A percentile compares a stretch with the other conserved stretches of the same genome.
Evolutionary conservation across 169 alveolate species (phyloP).

Genomic region (Babesia bovis): DNA sequence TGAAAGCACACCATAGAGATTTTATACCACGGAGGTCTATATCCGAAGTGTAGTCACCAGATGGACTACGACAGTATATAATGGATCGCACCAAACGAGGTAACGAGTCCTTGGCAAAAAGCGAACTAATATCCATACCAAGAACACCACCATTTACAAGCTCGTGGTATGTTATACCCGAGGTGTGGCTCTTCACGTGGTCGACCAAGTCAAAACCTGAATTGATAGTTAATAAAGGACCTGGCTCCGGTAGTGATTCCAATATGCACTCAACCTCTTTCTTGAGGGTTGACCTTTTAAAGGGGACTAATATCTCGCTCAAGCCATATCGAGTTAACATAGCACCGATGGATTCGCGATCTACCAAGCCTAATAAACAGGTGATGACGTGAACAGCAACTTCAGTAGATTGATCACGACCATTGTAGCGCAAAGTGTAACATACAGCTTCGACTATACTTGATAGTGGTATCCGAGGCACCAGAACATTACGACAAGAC

Average conservation of each 20-base stretch:
- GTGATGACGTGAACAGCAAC: constrained; percentile 19
- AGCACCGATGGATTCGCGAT: neutral
- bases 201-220: constrained; percentile 6
- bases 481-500: neutral
- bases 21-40: neutral
- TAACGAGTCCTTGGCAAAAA: neutral
- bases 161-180: neutral
- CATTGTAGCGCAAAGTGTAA: constrained; percentile 24
- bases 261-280: constrained; percentile 8
- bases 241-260: constrained; percentile 2
- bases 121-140: neutral
- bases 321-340: constrained; percentile 3
- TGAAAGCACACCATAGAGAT: constrained; percentile 15
- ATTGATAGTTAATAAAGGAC: neutral
- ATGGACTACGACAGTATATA: neutral
- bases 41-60: neutral
- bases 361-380: constrained; percentile 12
- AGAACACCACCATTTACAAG: neutral
- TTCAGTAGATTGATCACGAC: constrained; percentile 10
- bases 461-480: neutral
- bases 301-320: neutral
- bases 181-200: neutral
- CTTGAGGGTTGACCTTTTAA: neutral
- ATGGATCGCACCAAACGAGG: neutral
- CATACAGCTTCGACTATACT: constrained; percentile 21